Conservation (phyloP, 805 yeast species). For the Myxozyma melibiosi region DNA sequence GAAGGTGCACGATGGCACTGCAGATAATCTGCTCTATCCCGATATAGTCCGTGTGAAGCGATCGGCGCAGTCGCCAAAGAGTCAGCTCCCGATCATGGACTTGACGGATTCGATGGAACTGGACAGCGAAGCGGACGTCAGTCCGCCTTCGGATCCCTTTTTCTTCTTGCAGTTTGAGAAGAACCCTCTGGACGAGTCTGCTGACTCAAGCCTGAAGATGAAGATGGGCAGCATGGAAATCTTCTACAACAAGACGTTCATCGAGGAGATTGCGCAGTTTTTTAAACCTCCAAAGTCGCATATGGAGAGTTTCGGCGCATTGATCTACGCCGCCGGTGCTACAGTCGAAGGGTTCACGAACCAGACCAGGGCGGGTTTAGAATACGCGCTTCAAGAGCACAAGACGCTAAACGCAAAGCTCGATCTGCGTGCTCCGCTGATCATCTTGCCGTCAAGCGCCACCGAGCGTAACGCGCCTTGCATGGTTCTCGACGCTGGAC, state of each 20-base stretch:
- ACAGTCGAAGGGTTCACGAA: conserved; percentile 88
- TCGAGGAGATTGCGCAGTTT: conserved; percentile 72
- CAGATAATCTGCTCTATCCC: conserved; percentile 74
- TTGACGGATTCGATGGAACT: conserved; percentile 8
- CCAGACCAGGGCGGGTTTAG: conserved; percentile 88
- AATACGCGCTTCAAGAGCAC: conserved; percentile 92
- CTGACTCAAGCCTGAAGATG: conserved; percentile 75
- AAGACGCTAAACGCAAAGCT: conserved; percentile 82
- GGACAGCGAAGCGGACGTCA: conserved; percentile 2
- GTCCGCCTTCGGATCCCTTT: conserved; percentile 55
- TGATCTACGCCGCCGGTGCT: conserved; percentile 92
- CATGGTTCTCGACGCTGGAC: conserved; percentile 93
- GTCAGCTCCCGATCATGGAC: conserved; percentile 19
- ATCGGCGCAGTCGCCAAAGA: conserved; percentile 5
- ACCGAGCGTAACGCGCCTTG: conserved; percentile 82
- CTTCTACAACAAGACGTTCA: conserved; percentile 80
- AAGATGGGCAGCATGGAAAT: conserved; percentile 85
- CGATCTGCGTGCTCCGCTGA: conserved; percentile 91
- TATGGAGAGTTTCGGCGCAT: conserved; percentile 83
- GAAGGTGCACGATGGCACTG: conserved; percentile 78
- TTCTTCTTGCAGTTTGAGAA: conserved; percentile 80
- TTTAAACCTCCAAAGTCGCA: conserved; percentile 87
- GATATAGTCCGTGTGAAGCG: conserved; percentile 85
- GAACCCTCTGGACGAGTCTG: conserved; percentile 80
- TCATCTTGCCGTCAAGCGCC: conserved; percentile 83